phyloP scores from a whole-genome alignment of 495 filamentous ascomycete species.

The Penicillium paradoxum region DNA sequence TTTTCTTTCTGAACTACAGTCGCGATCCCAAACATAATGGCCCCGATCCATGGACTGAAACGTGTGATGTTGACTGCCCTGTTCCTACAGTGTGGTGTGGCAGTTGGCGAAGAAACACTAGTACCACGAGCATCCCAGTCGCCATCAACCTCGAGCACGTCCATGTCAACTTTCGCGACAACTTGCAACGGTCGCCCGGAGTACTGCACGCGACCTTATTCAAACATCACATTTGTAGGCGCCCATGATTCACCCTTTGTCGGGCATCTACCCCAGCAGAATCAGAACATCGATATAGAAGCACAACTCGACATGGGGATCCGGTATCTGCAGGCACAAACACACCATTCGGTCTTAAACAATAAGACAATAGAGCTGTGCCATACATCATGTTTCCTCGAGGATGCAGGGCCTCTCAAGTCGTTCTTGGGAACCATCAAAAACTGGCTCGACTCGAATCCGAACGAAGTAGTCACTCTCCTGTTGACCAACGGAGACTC shows the following conservation, averaged over 20 bases:
- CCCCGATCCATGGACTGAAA: slow-evolving; percentile 1
- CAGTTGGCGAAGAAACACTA: background rate
- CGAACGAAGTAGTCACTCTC: slow-evolving; percentile 65
- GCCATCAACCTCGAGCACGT: slow-evolving; percentile 1
- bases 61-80: slow-evolving; percentile 12
- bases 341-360: slow-evolving; percentile 44
- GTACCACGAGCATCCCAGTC: slow-evolving; percentile 2
- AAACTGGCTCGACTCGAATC: slow-evolving; percentile 59
- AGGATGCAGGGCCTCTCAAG: slow-evolving; percentile 59
- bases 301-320: slow-evolving; percentile 62
- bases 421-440: slow-evolving; percentile 55
- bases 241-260: slow-evolving; percentile 68
- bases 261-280: slow-evolving; percentile 53
- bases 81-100: slow-evolving; percentile 9
- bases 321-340: slow-evolving; percentile 65
- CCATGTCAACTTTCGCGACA: slow-evolving; percentile 4
- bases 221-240: slow-evolving; percentile 62
- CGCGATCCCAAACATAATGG: background rate
- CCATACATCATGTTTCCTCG: slow-evolving; percentile 59
- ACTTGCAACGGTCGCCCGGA: slow-evolving; percentile 63
- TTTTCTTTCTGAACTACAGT: background rate
- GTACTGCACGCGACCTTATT: slow-evolving; percentile 58
- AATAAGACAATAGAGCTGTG: slow-evolving; percentile 55
- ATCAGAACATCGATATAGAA: slow-evolving; percentile 63
- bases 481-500: slow-evolving; percentile 65